Conservation (phyloP, 2,329 filamentous ascomycete genomes). For the Rhinocladiella mackenziei region DNA sequence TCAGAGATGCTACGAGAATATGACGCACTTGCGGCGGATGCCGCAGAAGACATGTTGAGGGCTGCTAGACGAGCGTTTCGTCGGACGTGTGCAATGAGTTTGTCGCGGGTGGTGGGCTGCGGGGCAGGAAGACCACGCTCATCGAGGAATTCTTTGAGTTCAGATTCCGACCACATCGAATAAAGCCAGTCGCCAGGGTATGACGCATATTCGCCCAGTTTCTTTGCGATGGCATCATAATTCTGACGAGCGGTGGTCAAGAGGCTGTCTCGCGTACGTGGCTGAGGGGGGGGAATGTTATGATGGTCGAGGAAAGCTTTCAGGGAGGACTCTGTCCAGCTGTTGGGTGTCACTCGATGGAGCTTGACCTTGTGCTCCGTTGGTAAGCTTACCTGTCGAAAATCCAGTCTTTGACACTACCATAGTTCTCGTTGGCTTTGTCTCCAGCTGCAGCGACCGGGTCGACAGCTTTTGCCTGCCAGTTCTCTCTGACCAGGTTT, state of each 20-base stretch:
- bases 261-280: slow-evolving; percentile 76
- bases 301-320: slow-evolving; percentile 91
- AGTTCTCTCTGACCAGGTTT: slow-evolving; percentile 81
- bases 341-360: slow-evolving; percentile 44
- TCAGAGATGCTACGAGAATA: slow-evolving; percentile 50
- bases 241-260: slow-evolving; percentile 72
- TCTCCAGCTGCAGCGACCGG: slow-evolving; percentile 75
- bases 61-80: slow-evolving; percentile 82
- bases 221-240: slow-evolving; percentile 74
- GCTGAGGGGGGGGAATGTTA: slow-evolving; percentile 82
- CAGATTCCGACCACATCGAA: slow-evolving; percentile 83
- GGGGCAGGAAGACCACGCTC: slow-evolving; percentile 74
- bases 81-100: slow-evolving; percentile 80
- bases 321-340: slow-evolving; percentile 88
- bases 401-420: slow-evolving; percentile 80
- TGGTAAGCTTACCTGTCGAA: slow-evolving; percentile 63
- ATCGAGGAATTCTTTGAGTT: slow-evolving; percentile 91
- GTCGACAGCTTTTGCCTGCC: slow-evolving; percentile 71
- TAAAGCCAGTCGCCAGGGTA: slow-evolving; percentile 98
- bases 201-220: slow-evolving; percentile 68
- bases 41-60: slow-evolving; percentile 60
- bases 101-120: slow-evolving; percentile 78
- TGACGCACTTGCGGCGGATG: slow-evolving; percentile 57
- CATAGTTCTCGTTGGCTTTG: slow-evolving; percentile 66
- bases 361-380: not conserved